Base-by-base conservation (phyloP, 495 filamentous ascomycete species). In the Podospora australis region DNA sequence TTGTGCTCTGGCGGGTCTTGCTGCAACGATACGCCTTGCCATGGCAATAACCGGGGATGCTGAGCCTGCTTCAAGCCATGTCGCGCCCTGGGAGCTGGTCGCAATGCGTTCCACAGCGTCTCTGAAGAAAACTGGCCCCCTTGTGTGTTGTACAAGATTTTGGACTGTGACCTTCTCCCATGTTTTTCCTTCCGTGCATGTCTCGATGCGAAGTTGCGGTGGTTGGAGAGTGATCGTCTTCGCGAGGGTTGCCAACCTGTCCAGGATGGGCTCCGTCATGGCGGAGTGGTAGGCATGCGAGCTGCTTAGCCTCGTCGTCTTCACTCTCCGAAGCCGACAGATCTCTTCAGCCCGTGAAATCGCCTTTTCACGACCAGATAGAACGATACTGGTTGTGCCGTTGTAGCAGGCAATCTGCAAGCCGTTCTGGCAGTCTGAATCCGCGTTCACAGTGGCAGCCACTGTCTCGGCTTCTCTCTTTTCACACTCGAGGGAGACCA, bases 351-450 rank as follows among this genome's bases (percentile, higher is more conserved):
- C 9, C 4, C 28, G 17, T 13, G 52, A 34, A 44, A 70, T 64
- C 7, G 66, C 65, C 0, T 70, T 48, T 2, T 67, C 59, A 19
- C 62, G 57, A 0, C 78, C 78, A 3, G 69, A 74, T 6, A 79
- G 42, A 0, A 69, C 71, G 36, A 72, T 70, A 46, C 65, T 73
- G 9, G 55, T 55, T 2, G 71, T 68, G 0, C 70, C 74, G 52
- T 81, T 81, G 59, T 65, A 72, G 54, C 78, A 81, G 0, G 76
- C 75, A 54, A 79, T 72, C 23, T 49, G 8, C 36, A 17, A 21
- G 20, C 54, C 30, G 46, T 3, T 11, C n/a, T 17, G 19, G 3
- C 22, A 4, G 7, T 51, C 35, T 6, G 62, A 25, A 2, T 68
- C 29, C 22, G 44, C 46, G 17, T 62, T n/a, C 0, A 70, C 44